These are phyloP conservation scores for Microdochium bolleyi DNA, from an alignment of 2,329 filamentous ascomycete genomes.

Conservation along the genomic window DNA sequence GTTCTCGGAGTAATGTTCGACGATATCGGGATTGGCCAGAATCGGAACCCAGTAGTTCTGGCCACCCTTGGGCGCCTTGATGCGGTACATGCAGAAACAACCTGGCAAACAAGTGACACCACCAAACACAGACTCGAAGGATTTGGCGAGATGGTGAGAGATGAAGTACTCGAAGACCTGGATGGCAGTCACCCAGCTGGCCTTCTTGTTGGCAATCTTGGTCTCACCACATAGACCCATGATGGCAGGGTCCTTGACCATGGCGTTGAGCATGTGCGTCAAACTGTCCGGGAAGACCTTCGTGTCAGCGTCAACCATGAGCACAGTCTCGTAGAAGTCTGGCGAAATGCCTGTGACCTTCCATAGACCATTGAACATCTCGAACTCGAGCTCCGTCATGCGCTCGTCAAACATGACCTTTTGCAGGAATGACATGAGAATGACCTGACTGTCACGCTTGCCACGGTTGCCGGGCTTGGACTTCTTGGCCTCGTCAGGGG, in stretches of 20 bases:
- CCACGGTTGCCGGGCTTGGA: slow-evolving; percentile 94
- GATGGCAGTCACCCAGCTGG: slow-evolving; percentile 93
- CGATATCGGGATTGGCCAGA: slow-evolving; percentile 93
- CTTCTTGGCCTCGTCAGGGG: slow-evolving; percentile 72
- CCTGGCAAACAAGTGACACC: slow-evolving; percentile 97
- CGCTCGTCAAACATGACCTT: slow-evolving; percentile 99
- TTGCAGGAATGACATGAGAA: slow-evolving; percentile 98
- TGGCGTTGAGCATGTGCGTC: slow-evolving; percentile 97
- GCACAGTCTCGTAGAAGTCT: slow-evolving; percentile 94
- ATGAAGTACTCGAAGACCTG: slow-evolving; percentile 99
- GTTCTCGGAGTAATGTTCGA: slow-evolving; percentile 98
- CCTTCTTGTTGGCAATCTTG: slow-evolving; percentile 97
- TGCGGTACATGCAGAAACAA: slow-evolving; percentile 99
- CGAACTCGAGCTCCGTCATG: slow-evolving; percentile 98
- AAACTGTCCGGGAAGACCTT: slow-evolving; percentile 98
- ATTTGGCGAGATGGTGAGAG: slow-evolving; percentile 93
- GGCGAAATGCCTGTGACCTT: slow-evolving; percentile 97
- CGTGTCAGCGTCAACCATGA: slow-evolving; percentile 99
- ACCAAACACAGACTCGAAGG: slow-evolving; percentile 96
- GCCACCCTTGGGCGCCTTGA: slow-evolving; percentile 96
- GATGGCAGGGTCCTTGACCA: slow-evolving; percentile 98
- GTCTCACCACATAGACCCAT: slow-evolving; percentile 99
- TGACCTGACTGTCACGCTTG: slow-evolving; percentile 98
- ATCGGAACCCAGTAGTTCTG: slow-evolving; percentile 99
- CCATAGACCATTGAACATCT: slow-evolving; percentile 99